A percentile compares a stretch with the other conserved stretches of the same genome.
Evolutionary conservation across 306 rosid genomes (phyloP).

Genomic region (Benincasa hispida): DNA sequence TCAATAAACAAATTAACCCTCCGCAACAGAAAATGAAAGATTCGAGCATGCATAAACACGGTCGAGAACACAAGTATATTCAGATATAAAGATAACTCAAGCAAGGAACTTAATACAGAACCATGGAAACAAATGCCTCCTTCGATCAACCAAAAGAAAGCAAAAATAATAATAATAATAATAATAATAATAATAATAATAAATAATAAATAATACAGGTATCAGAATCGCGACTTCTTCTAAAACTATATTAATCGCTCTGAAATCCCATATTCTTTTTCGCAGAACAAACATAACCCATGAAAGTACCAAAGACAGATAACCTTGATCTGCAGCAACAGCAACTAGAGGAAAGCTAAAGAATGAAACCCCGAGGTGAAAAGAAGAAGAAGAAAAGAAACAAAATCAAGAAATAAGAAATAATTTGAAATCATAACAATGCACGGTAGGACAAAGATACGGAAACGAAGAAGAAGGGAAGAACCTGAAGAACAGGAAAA

Average conservation of each 20-base stretch:
- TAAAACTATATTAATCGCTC: neutral
- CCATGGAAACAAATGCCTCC: neutral
- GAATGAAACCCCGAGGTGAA: neutral
- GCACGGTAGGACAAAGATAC: neutral
- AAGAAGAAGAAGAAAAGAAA: neutral
- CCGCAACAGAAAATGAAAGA: neutral
- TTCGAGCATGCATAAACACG: neutral
- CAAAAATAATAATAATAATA: too few relatives aligned
- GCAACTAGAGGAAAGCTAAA: neutral
- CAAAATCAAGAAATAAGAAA: neutral
- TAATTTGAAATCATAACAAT: neutral
- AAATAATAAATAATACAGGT: neutral
- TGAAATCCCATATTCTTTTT: neutral
- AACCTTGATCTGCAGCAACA: slow-evolving; percentile 4
- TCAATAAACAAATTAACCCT: neutral
- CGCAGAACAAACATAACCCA: neutral
- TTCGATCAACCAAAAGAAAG: neutral
- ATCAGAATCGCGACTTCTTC: neutral
- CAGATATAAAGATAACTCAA: neutral
- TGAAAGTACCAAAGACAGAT: neutral
- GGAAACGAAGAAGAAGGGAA: neutral
- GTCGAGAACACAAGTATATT: neutral
- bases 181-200: too few relatives aligned
- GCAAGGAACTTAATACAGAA: neutral
- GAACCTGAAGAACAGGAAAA: slow-evolving; percentile 13